A percentile compares a stretch with the other conserved stretches of the same genome.
Evolutionary conservation across 768 basidiomycete species (phyloP).

Genomic region (Rubroboletus satanas): DNA sequence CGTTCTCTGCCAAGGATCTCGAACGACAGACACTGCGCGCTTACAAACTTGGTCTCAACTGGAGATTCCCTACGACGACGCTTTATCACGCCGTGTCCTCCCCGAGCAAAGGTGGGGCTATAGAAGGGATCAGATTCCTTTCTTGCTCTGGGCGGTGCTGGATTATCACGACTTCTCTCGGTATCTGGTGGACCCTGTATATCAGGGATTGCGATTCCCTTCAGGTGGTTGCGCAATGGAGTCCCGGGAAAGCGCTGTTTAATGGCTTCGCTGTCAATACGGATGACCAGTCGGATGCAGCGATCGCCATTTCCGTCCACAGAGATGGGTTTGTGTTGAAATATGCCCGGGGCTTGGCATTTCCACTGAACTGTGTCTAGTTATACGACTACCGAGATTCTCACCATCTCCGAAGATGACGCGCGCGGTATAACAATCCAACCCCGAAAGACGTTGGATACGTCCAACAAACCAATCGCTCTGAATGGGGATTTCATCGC

Average conservation of each 20-base stretch:
- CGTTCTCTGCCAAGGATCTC: conserved; percentile 41
- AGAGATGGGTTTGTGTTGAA: conserved; percentile 41
- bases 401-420: conserved; percentile 18
- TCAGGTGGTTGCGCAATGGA: conserved; percentile 45
- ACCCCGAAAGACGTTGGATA: conserved; percentile 34
- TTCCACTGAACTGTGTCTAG: conserved; percentile 18
- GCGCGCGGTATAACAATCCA: conserved; percentile 25
- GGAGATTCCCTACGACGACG: conserved; percentile 33
- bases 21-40: conserved; percentile 43
- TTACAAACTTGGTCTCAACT: conserved; percentile 46
- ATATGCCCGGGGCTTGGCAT: not conserved
- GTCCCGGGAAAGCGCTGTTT: conserved; percentile 49
- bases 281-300: conserved; percentile 41
- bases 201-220: conserved; percentile 46
- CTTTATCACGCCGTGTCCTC: conserved; percentile 19
- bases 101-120: conserved; percentile 36
- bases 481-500: conserved; percentile 52
- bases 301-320: conserved; percentile 49
- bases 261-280: conserved; percentile 49
- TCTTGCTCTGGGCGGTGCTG: conserved; percentile 42
- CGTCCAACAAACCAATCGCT: conserved; percentile 43
- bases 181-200: conserved; percentile 57
- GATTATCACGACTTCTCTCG: conserved; percentile 52
- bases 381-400: conserved; percentile 26
- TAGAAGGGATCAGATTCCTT: conserved; percentile 54